phyloP scores from a whole-genome alignment of 2,329 filamentous ascomycete genomes.

The Penicillium freii region DNA sequence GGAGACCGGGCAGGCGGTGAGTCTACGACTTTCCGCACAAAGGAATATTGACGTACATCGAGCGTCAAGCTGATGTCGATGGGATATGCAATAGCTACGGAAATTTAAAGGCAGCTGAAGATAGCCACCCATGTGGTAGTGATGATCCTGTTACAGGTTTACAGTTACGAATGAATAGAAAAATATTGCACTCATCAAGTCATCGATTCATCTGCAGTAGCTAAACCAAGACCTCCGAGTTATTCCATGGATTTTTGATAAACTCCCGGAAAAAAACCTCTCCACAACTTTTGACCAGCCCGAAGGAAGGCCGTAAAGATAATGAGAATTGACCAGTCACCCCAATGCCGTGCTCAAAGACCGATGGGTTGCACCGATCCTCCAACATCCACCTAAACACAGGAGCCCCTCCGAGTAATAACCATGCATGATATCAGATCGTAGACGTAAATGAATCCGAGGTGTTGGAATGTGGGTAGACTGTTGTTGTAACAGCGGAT shows the following conservation, averaged over 20 bases:
- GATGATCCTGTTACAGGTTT: background rate
- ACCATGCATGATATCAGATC: constrained; percentile 28
- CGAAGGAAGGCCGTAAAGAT: constrained; percentile 22
- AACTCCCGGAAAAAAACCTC: constrained; percentile 36
- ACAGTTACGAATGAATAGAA: background rate
- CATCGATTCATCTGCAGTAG: constrained; percentile 31
- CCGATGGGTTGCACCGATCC: constrained; percentile 14
- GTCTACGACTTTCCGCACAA: constrained; percentile 12
- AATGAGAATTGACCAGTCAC: constrained; percentile 39
- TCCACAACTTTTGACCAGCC: constrained; percentile 32
- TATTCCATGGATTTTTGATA: constrained; percentile 32
- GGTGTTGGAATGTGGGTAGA: constrained; percentile 25
- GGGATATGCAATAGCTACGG: background rate
- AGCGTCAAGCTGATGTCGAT: background rate
- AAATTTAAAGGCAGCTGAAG: background rate
- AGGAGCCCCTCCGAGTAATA: constrained; percentile 29
- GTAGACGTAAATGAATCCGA: constrained; percentile 33
- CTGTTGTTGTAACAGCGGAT: constrained; percentile 30
- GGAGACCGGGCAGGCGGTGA: constrained; percentile 29
- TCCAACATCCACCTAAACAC: constrained; percentile 40
- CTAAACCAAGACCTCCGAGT: constrained; percentile 25
- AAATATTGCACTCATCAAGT: constrained; percentile 20
- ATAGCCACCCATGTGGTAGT: background rate
- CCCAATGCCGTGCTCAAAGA: constrained; percentile 22
- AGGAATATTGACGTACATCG: constrained; percentile 9